phyloP scores from a whole-genome alignment of 495 filamentous ascomycete genomes.

The Diplogelasinospora grovesii region DNA sequence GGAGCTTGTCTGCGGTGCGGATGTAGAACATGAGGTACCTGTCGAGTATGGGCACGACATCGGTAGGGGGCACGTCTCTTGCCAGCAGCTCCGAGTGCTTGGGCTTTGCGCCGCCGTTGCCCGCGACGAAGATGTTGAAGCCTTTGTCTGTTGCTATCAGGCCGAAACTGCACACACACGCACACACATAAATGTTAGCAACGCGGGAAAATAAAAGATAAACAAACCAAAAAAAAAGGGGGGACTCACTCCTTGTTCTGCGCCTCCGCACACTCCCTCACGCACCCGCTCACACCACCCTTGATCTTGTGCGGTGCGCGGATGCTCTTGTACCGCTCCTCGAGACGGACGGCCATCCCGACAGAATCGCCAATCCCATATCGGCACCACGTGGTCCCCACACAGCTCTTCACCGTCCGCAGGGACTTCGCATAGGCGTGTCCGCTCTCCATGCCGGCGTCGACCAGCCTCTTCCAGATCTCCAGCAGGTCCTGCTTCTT shows the following conservation, averaged over 20 bases:
- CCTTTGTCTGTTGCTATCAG: constrained; percentile 93
- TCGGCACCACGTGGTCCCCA: constrained; percentile 91
- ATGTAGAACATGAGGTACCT: constrained; percentile 96
- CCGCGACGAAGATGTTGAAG: constrained; percentile 90
- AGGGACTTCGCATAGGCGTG: constrained; percentile 93
- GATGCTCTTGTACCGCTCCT: constrained; percentile 93
- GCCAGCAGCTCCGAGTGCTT: constrained; percentile 81
- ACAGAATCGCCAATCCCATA: constrained; percentile 93
- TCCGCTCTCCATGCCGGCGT: constrained; percentile 91
- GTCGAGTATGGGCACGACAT: constrained; percentile 82
- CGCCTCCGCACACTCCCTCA: constrained; percentile 90
- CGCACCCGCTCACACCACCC: constrained; percentile 85
- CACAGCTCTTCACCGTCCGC: constrained; percentile 89
- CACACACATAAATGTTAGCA: too few relatives aligned
- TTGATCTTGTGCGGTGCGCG: constrained; percentile 91
- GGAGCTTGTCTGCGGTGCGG: constrained; percentile 89
- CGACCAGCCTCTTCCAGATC: constrained; percentile 84
- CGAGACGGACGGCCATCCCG: constrained; percentile 89
- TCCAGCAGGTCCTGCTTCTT: constrained; percentile 82
- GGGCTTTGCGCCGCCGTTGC: constrained; percentile 88
- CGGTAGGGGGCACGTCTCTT: constrained; percentile 81
- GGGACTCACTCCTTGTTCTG: constrained; percentile 80
- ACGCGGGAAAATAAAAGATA: too few relatives aligned
- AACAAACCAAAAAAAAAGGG: not conserved
- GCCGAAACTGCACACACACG: too few relatives aligned